Evolutionary conservation across 2,329 filamentous ascomycete genomes (phyloP), one percentile per base, ranked within the genome.

Genomic region (Falciphora oryzae): DNA sequence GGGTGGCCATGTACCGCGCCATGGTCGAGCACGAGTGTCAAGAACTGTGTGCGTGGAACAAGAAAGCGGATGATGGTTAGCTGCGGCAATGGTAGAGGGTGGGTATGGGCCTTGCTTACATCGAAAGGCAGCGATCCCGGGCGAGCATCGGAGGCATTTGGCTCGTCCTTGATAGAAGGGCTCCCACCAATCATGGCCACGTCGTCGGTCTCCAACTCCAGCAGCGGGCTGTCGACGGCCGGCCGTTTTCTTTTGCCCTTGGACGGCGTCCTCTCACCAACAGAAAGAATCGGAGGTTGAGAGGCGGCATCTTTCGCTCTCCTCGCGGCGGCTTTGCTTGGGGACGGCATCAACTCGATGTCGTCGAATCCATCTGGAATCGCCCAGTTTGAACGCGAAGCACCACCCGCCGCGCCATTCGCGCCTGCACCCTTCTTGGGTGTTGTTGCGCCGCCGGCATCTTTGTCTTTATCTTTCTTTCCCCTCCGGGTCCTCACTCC

Each of bases 281-380:
- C 74, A 28, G 80, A 75, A 18, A 75, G 22, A 6, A 58, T 22
- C 72, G 3, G 81, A 78, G 2, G 82, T 76, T 0, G 81, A 74
- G 0, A 78, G 16, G 32, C 78, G 0, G 75, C 73, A 63, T 79
- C 77, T 67, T 73, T 79, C 69, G 68, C 63, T 68, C 76, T 68
- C 71, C 73, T 63, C 2, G 78, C 75, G 63, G 80, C 77, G 0
- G 78, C 79, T 69, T 84, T 85, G 70, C 75, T 82, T 0, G 84
- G 85, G 65, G 84, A 87, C 6, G 75, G 72, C 10, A 80, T 78
- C 64, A 85, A 78, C 67, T 87, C 84, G 67, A 85, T 78, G 66
- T 91, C 86, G 66, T 93, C 90, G 70, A 95, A 95, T 0, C 91
- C 91, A 75, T 95, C 91, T 1, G 89, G 83, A 62, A 90, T 78